Conservation (phyloP, 306 rosid species). For the Trifolium pratense region DNA sequence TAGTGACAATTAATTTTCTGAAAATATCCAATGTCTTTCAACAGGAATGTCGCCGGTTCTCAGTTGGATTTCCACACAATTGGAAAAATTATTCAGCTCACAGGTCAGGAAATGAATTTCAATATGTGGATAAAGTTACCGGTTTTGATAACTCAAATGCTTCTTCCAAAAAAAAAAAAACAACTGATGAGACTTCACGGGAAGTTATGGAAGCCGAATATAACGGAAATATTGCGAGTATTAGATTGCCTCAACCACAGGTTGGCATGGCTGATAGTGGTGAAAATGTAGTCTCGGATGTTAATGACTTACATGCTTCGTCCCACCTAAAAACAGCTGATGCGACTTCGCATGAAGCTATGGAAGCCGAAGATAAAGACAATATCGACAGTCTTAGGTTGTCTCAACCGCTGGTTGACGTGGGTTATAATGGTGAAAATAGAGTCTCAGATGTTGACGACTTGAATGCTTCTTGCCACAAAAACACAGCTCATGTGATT, state of each 20-base stretch:
- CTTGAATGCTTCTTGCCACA: neutral
- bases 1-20: neutral
- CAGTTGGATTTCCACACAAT: slow-evolving; percentile 73
- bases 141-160: too few relatives aligned
- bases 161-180: too few relatives aligned
- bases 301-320: neutral
- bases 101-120: slow-evolving; percentile 11
- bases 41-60: slow-evolving; percentile 64
- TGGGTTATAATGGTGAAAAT: slow-evolving; percentile 27
- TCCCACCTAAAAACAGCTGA: neutral
- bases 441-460: slow-evolving; percentile 9
- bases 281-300: too few relatives aligned
- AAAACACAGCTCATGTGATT: neutral
- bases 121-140: slow-evolving; percentile 23
- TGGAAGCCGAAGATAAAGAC: neutral
- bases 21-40: neutral
- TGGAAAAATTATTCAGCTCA: slow-evolving; percentile 57
- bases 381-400: neutral
- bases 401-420: slow-evolving; percentile 20
- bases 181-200: too few relatives aligned
- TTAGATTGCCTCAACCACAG: too few relatives aligned
- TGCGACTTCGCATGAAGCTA: neutral
- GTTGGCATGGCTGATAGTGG: too few relatives aligned
- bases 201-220: too few relatives aligned
- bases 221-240: too few relatives aligned